These are phyloP conservation scores for Rubia peregrina DNA, from an alignment of 305 asterid species.

Conservation along the genomic window DNA sequence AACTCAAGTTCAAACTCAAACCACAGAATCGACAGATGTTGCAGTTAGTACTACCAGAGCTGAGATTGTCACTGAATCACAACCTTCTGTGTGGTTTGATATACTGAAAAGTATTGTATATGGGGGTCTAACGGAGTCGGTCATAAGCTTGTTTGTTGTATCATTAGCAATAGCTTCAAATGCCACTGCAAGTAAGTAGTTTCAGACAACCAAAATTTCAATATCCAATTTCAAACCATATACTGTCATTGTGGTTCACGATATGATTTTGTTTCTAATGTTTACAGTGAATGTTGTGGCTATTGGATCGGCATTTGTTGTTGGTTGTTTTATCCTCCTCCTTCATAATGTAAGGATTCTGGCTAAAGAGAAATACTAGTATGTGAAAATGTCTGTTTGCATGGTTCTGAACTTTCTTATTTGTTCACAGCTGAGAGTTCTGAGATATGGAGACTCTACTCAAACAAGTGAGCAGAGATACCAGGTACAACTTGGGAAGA, in stretches of 20 bases:
- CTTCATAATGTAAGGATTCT: slow-evolving; percentile 40
- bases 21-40: not conserved
- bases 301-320: slow-evolving; percentile 52
- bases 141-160: slow-evolving; percentile 48
- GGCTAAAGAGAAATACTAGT: not conserved
- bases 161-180: slow-evolving; percentile 64
- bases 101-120: slow-evolving; percentile 51
- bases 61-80: not conserved
- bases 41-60: not conserved
- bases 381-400: not conserved
- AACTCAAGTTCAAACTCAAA: slow-evolving; percentile 6
- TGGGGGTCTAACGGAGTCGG: slow-evolving; percentile 53
- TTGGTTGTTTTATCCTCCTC: slow-evolving; percentile 39
- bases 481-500: slow-evolving; percentile 34
- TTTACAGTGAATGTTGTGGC: slow-evolving; percentile 45
- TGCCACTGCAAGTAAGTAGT: slow-evolving; percentile 42
- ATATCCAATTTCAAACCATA: not conserved
- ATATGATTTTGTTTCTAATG: too few relatives aligned
- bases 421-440: slow-evolving; percentile 34
- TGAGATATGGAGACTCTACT: slow-evolving; percentile 27
- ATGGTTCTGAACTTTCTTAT: not conserved
- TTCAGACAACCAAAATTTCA: not conserved
- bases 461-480: slow-evolving; percentile 25
- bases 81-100: slow-evolving; percentile 27
- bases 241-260: not conserved